A percentile compares a stretch with the other conserved stretches of the same genome.
These are phyloP conservation scores for Candida ortonii DNA, from an alignment of 805 yeast species.

Conservation along the genomic window DNA sequence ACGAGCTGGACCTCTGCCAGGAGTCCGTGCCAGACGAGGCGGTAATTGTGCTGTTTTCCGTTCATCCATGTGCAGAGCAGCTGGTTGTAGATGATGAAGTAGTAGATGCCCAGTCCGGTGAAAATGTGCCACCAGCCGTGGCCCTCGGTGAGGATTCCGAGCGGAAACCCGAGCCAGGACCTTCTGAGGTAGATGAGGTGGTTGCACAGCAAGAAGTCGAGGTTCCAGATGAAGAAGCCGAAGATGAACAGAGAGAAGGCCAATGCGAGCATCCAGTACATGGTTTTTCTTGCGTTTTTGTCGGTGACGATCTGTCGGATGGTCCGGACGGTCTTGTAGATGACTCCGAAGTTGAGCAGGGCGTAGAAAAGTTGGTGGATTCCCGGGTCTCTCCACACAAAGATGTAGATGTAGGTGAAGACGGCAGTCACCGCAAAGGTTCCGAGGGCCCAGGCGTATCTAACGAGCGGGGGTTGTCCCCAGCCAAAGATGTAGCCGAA, in stretches of 20 bases:
- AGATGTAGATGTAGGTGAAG: slow-evolving; percentile 68
- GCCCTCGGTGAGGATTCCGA: slow-evolving; percentile 82
- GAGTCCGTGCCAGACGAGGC: slow-evolving; percentile 56
- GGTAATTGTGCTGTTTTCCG: slow-evolving; percentile 53
- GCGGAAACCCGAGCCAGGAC: slow-evolving; percentile 65
- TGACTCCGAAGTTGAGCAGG: slow-evolving; percentile 67
- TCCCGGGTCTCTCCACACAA: slow-evolving; percentile 71
- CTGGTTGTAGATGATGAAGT: slow-evolving; percentile 76
- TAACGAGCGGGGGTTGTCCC: slow-evolving; percentile 22
- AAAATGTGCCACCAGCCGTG: slow-evolving; percentile 98
- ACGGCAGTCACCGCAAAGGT: slow-evolving; percentile 34
- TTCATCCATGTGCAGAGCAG: slow-evolving; percentile 65
- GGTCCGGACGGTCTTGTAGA: slow-evolving; percentile 47
- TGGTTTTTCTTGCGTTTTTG: slow-evolving; percentile 17
- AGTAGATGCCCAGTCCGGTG: slow-evolving; percentile 85
- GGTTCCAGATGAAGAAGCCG: slow-evolving; percentile 86
- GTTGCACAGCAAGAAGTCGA: slow-evolving; percentile 78
- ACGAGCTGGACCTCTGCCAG: slow-evolving; percentile 45
- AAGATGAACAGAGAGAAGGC: slow-evolving; percentile 47
- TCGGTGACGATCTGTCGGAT: slow-evolving; percentile 25
- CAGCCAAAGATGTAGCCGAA: slow-evolving; percentile 42
- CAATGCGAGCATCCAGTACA: slow-evolving; percentile 27
- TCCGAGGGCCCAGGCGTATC: slow-evolving; percentile 25
- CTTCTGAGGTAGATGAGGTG: slow-evolving; percentile 59
- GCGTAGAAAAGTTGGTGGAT: slow-evolving; percentile 89